Base-by-base conservation (phyloP, 1,284 basidiomycete species). In the Termitomyces sp. region DNA sequence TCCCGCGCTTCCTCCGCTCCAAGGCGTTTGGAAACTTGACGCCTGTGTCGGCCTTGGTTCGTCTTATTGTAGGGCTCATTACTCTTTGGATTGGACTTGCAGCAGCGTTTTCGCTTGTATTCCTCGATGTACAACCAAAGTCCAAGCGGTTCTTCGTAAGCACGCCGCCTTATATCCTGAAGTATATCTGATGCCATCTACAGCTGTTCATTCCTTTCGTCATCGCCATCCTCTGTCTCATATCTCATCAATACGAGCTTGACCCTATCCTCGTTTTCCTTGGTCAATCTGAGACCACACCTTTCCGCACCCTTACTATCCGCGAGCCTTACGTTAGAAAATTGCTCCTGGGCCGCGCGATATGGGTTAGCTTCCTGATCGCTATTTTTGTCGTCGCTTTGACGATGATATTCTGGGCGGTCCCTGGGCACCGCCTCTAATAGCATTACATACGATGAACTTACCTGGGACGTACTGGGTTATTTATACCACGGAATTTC, bases 1-100 rank as follows among this genome's bases (percentile, higher is more conserved):
- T 96, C 77, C 93, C 94, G 44, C 82, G 94, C 3, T 99, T 99
- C 81, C 75, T 99, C 52, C 83, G 96, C 54, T 86, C 92, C 4
- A 99, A 99, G 73, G 94, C 95, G 8, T 99, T 98, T 67, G 93
- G 94, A 40, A 99, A 99, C 71, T 75, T 99, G 54, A 98, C 95
- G 0, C 94, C 94, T 9, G 81, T 96, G 57, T 90, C 88, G 26
- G 86, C 92, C 1, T 81, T 98, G 46, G 86, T 94, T 12, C 80
- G 93, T 56, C 81, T 97, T 53, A 83, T 93, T 57, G 73, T 86
- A 1, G 97, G 96, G 0, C 76, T 99, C 45, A 74, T 98, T 55
- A 80, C 88, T 24, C 82, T 98, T 9, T 99, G 96, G 96, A 87
- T 93, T 30, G 95, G 87, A 4, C 82, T 99, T 34, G 87, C 94